Evolutionary conservation across 2,329 filamentous ascomycete genomes (phyloP).

Genomic region (Fusarium sp.): DNA sequence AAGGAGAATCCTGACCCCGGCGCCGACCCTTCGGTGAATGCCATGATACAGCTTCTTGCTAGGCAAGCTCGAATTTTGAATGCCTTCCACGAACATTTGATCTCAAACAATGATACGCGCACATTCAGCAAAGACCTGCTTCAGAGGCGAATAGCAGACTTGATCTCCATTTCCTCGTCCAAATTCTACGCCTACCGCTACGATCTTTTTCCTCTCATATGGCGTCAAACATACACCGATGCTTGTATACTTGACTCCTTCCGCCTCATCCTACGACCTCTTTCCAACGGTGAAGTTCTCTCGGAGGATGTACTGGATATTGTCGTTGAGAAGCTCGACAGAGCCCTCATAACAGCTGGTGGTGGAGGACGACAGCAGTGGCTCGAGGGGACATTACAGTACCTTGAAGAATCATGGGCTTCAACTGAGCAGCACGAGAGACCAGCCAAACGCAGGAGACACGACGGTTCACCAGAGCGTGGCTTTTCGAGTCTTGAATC

Average conservation of each 20-base stretch:
- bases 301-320: conserved; percentile 59
- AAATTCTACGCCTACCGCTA: conserved; percentile 80
- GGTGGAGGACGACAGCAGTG: conserved; percentile 65
- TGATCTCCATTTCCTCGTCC: conserved; percentile 70
- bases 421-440: conserved; percentile 27
- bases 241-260: conserved; percentile 74
- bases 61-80: conserved; percentile 49
- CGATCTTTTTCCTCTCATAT: conserved; percentile 73
- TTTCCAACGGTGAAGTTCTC: conserved; percentile 6
- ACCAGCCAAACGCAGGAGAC: conserved; percentile 42
- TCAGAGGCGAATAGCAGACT: conserved; percentile 64
- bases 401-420: conserved; percentile 54
- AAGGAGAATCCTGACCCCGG: neutral
- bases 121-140: conserved; percentile 48
- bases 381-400: conserved; percentile 65
- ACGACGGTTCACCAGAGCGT: conserved; percentile 1
- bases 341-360: conserved; percentile 80
- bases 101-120: neutral
- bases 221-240: conserved; percentile 80
- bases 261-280: conserved; percentile 48
- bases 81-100: conserved; percentile 40
- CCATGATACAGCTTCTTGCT: conserved; percentile 48
- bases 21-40: conserved; percentile 34
- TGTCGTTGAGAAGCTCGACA: conserved; percentile 77
- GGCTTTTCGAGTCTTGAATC: conserved; percentile 51